These are phyloP conservation scores for Lactarius quietus DNA, from an alignment of 768 basidiomycete species.

Conservation along the genomic window DNA sequence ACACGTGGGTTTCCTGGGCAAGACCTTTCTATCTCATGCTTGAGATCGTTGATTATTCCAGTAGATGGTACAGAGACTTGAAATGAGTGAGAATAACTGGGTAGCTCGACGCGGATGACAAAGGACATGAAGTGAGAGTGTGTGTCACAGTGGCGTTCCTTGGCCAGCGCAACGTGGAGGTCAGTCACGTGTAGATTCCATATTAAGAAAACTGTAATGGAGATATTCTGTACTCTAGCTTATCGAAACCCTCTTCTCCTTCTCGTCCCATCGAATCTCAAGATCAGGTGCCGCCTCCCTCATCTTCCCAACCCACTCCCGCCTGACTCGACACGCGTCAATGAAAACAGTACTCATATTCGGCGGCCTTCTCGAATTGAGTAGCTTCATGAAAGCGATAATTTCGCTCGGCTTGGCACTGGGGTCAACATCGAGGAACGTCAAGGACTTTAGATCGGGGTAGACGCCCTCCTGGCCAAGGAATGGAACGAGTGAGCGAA, in stretches of 20 bases:
- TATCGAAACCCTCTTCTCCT: not conserved
- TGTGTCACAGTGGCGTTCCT: not conserved
- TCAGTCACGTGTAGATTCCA: slow-evolving; percentile 9
- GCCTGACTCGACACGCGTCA: slow-evolving; percentile 8
- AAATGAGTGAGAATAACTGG: slow-evolving; percentile 70
- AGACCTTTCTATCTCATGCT: slow-evolving; percentile 54
- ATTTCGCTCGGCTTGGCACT: not conserved
- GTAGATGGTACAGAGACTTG: slow-evolving; percentile 45
- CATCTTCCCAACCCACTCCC: slow-evolving; percentile 5
- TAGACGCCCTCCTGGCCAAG: slow-evolving; percentile 9
- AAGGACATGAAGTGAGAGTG: slow-evolving; percentile 25
- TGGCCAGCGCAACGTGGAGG: slow-evolving; percentile 15
- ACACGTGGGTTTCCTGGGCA: slow-evolving; percentile 64
- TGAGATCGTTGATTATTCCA: slow-evolving; percentile 58
- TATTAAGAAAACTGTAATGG: not conserved
- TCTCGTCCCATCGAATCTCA: slow-evolving; percentile 15
- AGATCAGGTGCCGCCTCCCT: not conserved
- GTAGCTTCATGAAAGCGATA: not conserved
- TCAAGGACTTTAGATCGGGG: slow-evolving; percentile 16
- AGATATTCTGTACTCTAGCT: not conserved
- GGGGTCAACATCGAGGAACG: slow-evolving; percentile 3
- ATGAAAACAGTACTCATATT: slow-evolving; percentile 10
- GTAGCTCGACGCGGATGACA: slow-evolving; percentile 64
- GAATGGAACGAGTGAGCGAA: slow-evolving; percentile 10
- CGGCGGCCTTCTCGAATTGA: slow-evolving; percentile 10